A percentile compares a stretch with the other conserved stretches of the same genome.
Evolutionary conservation across 73 alveolate species (phyloP).

Genomic region (Tetrahymena malaccensis): DNA sequence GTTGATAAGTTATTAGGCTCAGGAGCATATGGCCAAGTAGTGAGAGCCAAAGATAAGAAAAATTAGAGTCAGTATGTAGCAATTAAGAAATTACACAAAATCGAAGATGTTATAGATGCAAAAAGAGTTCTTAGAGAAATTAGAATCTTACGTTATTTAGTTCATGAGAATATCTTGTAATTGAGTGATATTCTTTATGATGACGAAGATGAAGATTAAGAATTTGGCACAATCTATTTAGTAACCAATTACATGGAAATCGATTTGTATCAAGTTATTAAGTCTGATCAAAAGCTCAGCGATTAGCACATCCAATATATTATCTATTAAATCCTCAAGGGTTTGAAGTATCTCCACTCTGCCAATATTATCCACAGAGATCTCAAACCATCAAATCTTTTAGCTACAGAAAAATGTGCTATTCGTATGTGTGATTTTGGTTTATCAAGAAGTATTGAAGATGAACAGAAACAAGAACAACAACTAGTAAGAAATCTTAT

Average conservation of each 20-base stretch:
- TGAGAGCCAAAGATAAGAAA: slow-evolving; percentile 74
- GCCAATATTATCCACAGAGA: slow-evolving; percentile 40
- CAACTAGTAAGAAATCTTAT: not conserved
- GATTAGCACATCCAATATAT: slow-evolving; percentile 32
- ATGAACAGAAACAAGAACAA: slow-evolving; percentile 18
- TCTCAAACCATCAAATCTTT: slow-evolving; percentile 33
- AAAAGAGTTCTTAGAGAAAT: slow-evolving; percentile 82
- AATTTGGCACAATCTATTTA: slow-evolving; percentile 70
- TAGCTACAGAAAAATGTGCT: slow-evolving; percentile 42
- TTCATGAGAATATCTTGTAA: slow-evolving; percentile 70
- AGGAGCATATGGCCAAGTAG: slow-evolving; percentile 87
- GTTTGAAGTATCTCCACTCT: slow-evolving; percentile 33
- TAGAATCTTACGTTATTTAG: slow-evolving; percentile 60
- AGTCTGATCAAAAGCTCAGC: slow-evolving; percentile 29
- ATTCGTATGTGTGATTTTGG: slow-evolving; percentile 42
- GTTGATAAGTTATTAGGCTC: slow-evolving; percentile 47
- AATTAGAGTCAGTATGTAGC: slow-evolving; percentile 65
- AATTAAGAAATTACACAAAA: slow-evolving; percentile 74
- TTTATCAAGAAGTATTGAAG: slow-evolving; percentile 38
- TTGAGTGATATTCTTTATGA: slow-evolving; percentile 49
- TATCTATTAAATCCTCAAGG: slow-evolving; percentile 33
- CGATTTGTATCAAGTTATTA: slow-evolving; percentile 74
- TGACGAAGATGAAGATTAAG: slow-evolving; percentile 31
- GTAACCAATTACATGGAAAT: slow-evolving; percentile 88
- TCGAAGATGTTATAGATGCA: slow-evolving; percentile 74